Percentiles rank a stretch among this genome's conserved stretches.
These are phyloP conservation scores for Curvularia sp. DNA, from an alignment of 2,329 filamentous ascomycete genomes.

Conservation along the genomic window DNA sequence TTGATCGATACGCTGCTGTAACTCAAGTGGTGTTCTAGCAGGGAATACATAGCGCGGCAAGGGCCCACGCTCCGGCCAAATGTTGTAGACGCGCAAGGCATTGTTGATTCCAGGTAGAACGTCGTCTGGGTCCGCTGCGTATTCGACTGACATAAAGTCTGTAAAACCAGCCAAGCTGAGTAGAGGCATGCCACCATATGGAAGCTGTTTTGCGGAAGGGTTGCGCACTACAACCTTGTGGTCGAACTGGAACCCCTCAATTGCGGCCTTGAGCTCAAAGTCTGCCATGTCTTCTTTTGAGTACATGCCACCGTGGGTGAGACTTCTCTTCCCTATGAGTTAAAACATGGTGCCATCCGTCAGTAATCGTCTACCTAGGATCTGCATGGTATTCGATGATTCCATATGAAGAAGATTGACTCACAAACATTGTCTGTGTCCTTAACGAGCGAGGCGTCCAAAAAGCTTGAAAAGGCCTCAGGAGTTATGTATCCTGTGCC, in stretches of 20 bases:
- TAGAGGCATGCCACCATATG: constrained; percentile 7
- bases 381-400: not conserved
- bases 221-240: constrained; percentile 8
- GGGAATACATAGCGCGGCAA: constrained; percentile 4
- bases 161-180: constrained; percentile 5
- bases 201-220: not conserved
- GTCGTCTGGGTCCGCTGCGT: constrained; percentile 2
- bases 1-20: constrained; percentile 6
- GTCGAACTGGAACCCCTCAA: constrained; percentile 9
- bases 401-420: not conserved
- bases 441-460: not conserved
- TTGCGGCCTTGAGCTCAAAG: constrained; percentile 5
- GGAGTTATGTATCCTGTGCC: constrained; percentile 7
- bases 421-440: constrained; percentile 4
- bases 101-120: constrained; percentile 5
- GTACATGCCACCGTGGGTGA: constrained; percentile 1
- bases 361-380: not conserved
- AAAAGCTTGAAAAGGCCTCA: constrained; percentile 3
- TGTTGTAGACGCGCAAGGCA: constrained; percentile 2
- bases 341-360: not conserved
- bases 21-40: not conserved
- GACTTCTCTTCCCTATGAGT: constrained; percentile 6
- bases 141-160: constrained; percentile 6
- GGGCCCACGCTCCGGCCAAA: constrained; percentile 8
- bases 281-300: constrained; percentile 9